phyloP scores from a whole-genome alignment of 2,329 filamentous ascomycete genomes.

The Ophiosphaerella narmari region DNA sequence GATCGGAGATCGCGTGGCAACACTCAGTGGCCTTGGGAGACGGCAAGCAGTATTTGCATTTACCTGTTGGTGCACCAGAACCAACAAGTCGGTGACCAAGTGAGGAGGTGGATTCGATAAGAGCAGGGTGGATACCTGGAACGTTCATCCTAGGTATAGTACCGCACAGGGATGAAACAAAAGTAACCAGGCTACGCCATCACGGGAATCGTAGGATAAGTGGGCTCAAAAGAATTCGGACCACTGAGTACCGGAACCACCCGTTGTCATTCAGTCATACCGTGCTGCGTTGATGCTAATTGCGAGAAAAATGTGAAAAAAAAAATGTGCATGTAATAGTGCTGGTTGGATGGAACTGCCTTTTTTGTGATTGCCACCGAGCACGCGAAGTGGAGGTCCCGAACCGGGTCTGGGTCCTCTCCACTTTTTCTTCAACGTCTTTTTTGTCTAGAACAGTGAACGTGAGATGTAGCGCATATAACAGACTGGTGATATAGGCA shows the following conservation, averaged over 20 bases:
- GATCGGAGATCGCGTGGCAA: conserved; percentile 2
- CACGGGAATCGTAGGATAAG: not conserved
- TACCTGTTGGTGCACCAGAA: not conserved
- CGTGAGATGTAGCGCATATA: conserved; percentile 11
- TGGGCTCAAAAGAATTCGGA: not conserved
- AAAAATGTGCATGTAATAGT: conserved; percentile 5
- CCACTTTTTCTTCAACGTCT: conserved; percentile 9
- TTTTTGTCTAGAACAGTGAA: conserved; percentile 10
- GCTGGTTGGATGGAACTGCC: conserved; percentile 4
- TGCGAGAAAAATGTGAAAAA: not conserved
- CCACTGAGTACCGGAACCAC: not conserved
- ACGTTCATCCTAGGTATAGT: conserved; percentile 26
- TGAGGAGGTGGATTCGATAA: not conserved
- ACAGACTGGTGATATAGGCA: conserved; percentile 5
- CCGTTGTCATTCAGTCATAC: no score
- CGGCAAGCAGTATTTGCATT: no score
- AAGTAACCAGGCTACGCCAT: conserved; percentile 7
- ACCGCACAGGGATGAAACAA: conserved; percentile 20
- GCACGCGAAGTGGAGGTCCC: conserved; percentile 9
- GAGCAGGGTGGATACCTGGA: conserved; percentile 21
- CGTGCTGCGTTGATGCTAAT: not conserved
- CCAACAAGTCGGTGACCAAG: not conserved
- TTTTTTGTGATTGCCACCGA: conserved; percentile 1
- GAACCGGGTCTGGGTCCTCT: conserved; percentile 4
- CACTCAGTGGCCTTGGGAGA: not conserved